Evolutionary conservation across 1,284 basidiomycete genomes (phyloP), one percentile per base, ranked within the genome.

Genomic region (Exobasidium cylindrosporum): DNA sequence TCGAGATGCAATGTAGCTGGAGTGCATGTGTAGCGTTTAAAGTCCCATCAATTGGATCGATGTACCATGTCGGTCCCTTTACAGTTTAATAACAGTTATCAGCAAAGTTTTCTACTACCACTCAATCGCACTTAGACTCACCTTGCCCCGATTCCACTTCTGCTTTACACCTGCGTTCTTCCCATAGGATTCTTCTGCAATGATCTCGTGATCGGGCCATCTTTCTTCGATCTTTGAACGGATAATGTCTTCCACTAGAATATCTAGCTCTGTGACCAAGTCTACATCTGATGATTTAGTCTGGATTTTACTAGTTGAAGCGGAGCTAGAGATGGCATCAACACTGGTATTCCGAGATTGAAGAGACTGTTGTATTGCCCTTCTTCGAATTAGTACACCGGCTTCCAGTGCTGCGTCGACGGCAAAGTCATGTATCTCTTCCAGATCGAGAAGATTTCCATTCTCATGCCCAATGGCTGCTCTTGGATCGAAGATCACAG

Each of bases 21-120:
- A 63, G 53, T 6, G 26, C 6, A 35, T 50, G 45, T 13, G 29
- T 29, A 21, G 17, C 31, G 55, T 67, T 29, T 11, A 73, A 24
- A 28, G 62, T 72, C 3, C 68, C 75, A 52, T 77, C 75, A 6
- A 76, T 58, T 4, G 75, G 74, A 35, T 77, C 75, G 21, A 77
- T 64, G 40, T 76, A 72, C 73, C 72, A 74, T 1, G 75, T 77
- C 28, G 71, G 71, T 14, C 60, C 63, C 73, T 74, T 56, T 56
- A 13, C 1, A 10, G 28, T 17, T 7, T 26, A 24, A 7, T 11
- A 26, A 49, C n/a, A 50, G 2, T 26, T 13, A 58, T 31, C 7
- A 26, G 32, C 5, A 3, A 23, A 56, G 47, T 40, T 13, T 7
- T 50, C 7, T 21, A 21, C 21, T 7, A 24, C 10, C 47, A 10